phyloP scores from a whole-genome alignment of 2,329 filamentous ascomycete species.

The Fusarium sp. region DNA sequence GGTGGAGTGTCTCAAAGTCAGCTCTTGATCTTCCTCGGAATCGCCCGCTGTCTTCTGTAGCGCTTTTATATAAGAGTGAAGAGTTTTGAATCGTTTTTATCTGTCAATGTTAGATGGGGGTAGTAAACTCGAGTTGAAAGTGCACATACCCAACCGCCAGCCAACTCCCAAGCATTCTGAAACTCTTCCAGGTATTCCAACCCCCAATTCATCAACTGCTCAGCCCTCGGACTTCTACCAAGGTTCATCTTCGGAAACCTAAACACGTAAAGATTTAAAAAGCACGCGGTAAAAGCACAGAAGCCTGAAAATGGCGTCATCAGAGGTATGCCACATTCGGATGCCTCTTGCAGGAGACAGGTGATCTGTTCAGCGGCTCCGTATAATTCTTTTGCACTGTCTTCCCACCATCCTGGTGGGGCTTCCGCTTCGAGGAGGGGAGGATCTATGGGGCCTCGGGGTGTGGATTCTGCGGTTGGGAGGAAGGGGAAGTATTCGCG shows the following conservation, averaged over 20 bases:
- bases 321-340: conserved; percentile 48
- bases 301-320: conserved; percentile 55
- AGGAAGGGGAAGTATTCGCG: conserved; percentile 56
- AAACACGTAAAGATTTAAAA: conserved; percentile 52
- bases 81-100: conserved; percentile 41
- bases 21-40: conserved; percentile 33
- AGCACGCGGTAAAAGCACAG: conserved; percentile 56
- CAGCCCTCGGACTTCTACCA: conserved; percentile 19
- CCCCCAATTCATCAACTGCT: conserved; percentile 34
- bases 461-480: conserved; percentile 47
- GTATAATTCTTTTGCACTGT: conserved; percentile 50
- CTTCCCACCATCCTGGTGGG: conserved; percentile 52
- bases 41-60: conserved; percentile 31
- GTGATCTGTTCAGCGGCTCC: conserved; percentile 49
- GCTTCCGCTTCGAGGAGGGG: conserved; percentile 51
- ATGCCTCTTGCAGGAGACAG: conserved; percentile 49
- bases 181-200: conserved; percentile 38
- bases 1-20: conserved; percentile 34
- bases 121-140: fast-evolving
- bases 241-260: conserved; percentile 53
- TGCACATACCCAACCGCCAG: conserved; percentile 34
- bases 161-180: conserved; percentile 36
- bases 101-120: conserved; percentile 12
- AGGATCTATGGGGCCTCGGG: conserved; percentile 52
- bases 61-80: conserved; percentile 32